Conservation (phyloP, 306 rosid species). For the Pterocarpus macrocarpus region DNA sequence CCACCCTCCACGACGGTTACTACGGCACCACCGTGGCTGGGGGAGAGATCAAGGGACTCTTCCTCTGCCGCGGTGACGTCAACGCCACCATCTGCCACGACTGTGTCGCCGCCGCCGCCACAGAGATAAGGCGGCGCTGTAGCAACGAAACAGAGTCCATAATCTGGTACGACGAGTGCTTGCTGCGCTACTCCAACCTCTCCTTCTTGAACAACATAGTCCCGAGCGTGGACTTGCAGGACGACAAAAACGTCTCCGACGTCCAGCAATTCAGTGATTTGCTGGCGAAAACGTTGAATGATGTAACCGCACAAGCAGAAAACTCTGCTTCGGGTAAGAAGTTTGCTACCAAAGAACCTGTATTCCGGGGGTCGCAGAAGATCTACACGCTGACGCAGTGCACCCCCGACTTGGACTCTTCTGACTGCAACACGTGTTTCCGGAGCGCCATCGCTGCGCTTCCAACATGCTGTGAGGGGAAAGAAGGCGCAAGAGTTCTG, state of each 20-base stretch:
- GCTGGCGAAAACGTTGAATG: constrained; percentile 33
- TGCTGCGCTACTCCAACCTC: constrained; percentile 56
- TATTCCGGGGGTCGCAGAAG: constrained; percentile 38
- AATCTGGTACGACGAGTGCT: constrained; percentile 61
- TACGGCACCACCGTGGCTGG: constrained; percentile 38
- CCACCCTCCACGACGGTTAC: constrained; percentile 51
- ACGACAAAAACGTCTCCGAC: neutral
- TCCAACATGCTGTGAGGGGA: constrained; percentile 19
- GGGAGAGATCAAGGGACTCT: constrained; percentile 53
- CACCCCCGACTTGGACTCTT: constrained; percentile 41
- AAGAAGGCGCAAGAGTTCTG: constrained; percentile 48
- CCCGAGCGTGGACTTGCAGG: accelerated
- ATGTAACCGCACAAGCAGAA: neutral
- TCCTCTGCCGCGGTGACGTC: constrained; percentile 70
- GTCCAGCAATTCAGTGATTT: neutral
- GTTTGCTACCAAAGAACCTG: constrained; percentile 45
- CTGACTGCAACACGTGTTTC: constrained; percentile 47
- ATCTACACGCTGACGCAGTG: constrained; percentile 58
- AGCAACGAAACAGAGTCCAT: constrained; percentile 55
- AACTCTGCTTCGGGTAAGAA: constrained; percentile 40
- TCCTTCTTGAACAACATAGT: constrained; percentile 46
- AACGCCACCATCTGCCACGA: constrained; percentile 41
- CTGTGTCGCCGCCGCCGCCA: constrained; percentile 56
- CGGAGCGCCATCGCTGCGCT: constrained; percentile 35
- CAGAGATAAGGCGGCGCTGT: constrained; percentile 34